Evolutionary conservation across 305 asterid species (phyloP), one percentile per base, ranked within the genome.

Genomic region (Fraxinus ornus): DNA sequence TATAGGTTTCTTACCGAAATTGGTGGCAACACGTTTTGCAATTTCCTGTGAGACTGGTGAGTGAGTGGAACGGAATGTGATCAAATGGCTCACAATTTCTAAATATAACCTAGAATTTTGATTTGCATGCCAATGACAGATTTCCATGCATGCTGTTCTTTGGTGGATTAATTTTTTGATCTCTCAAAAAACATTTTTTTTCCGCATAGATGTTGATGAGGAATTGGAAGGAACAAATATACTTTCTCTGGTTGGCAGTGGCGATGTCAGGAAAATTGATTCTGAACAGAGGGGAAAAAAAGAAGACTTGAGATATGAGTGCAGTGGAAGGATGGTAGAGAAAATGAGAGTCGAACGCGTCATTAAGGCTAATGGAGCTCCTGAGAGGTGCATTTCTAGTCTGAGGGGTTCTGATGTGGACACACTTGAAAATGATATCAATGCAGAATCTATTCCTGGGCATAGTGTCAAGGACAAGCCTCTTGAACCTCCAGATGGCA

Each of bases 141-240:
- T 35, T n/a, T 71, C 44, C 15, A 30, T 32, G 41, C 76, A 71
- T 26, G 13, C 2, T 60, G 82, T 79, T 72, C 60, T 62, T 70
- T 71, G 21, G 60, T 26, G 68, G 10, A 22, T 82, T 70, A 82
- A 47, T 9, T 24, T 55, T 79, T 68, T 12, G 36, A 28, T 36
- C 47, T 26, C 57, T 75, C 37, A 79, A 33, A 22, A 68, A 71
- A 36, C 72, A 28, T 28, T 24, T 70, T 73, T 82, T 76, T 80
- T 33, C 60, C 79, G 47, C 24, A 57, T 80, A 92, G 97, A 85
- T 86, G 85, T 70, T 79, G 91, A 81, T 47, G 83, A 82, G 75
- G 85, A 85, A 82, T 87, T 77, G 77, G 90, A 88, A 86, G 88
- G 80, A 84, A 80, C 77, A 77, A 88, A 85, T 84, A 74, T 80